Conservation (phyloP, 768 basidiomycete genomes). For the Boletus huronensis region DNA sequence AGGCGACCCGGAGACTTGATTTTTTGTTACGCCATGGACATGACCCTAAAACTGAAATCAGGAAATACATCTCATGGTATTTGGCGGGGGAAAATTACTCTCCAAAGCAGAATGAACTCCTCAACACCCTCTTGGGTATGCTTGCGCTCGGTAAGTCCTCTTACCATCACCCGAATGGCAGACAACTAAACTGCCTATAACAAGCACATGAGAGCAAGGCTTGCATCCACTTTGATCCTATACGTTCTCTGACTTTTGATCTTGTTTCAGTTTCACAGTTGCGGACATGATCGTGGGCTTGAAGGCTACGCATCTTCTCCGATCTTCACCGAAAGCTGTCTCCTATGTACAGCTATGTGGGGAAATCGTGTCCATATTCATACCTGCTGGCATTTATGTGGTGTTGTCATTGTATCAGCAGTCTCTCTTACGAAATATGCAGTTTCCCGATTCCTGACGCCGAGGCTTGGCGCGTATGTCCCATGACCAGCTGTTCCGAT, state of each 20-base stretch:
- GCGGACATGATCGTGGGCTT: neutral
- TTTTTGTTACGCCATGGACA: neutral
- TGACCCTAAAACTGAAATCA: neutral
- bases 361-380: neutral
- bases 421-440: neutral
- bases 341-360: neutral
- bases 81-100: neutral
- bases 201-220: neutral
- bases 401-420: slow-evolving; percentile 1
- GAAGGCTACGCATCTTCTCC: neutral
- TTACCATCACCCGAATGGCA: neutral
- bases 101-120: neutral
- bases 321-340: neutral
- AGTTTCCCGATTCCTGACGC: slow-evolving; percentile 1
- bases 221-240: neutral
- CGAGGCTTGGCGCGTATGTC: neutral
- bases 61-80: neutral
- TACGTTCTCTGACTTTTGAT: neutral
- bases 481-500: neutral
- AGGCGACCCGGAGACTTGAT: neutral
- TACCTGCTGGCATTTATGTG: neutral
- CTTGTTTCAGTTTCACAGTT: neutral
- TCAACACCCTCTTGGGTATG: neutral
- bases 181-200: too few species aligned
- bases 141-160: neutral